A percentile compares a stretch with the other conserved stretches of the same genome.
Evolutionary conservation across 1,284 basidiomycete genomes (phyloP).

Genomic region (Pseudozyma hubeiensis): DNA sequence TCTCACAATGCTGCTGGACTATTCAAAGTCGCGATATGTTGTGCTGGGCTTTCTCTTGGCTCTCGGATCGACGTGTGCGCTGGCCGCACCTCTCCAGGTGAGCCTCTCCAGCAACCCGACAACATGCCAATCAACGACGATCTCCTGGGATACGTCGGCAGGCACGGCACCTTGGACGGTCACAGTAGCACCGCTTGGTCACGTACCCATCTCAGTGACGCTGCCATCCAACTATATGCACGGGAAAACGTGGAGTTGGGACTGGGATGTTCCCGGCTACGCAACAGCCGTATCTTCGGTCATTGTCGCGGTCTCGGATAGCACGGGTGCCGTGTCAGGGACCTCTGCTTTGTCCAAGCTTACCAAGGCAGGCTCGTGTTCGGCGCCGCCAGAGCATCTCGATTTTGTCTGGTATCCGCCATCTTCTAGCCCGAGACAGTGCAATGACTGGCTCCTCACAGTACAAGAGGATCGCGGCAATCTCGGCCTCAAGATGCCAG

Average conservation of each 20-base stretch:
- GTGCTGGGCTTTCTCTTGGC: conserved; percentile 10
- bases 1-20: conserved; percentile 3
- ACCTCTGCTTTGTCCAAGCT: conserved; percentile 27
- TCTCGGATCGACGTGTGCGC: conserved; percentile 22
- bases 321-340: conserved; percentile 27
- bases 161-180: conserved; percentile 49
- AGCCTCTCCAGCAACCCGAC: conserved; percentile 32
- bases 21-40: background rate
- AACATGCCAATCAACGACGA: conserved; percentile 30
- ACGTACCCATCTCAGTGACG: conserved; percentile 32
- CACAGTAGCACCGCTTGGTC: conserved; percentile 45
- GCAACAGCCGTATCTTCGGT: conserved; percentile 14
- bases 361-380: conserved; percentile 23
- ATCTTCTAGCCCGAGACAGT: conserved; percentile 28
- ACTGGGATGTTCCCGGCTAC: conserved; percentile 44
- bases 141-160: conserved; percentile 39
- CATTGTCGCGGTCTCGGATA: conserved; percentile 47
- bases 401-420: conserved; percentile 50
- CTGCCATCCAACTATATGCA: conserved; percentile 37
- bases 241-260: conserved; percentile 27
- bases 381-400: conserved; percentile 37
- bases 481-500: conserved; percentile 40
- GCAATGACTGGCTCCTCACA: conserved; percentile 39
- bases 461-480: conserved; percentile 45
- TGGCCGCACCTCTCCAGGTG: conserved; percentile 42